These are phyloP conservation scores for Trichophyton mentagrophytes DNA, from an alignment of 2,329 filamentous ascomycete genomes.

Conservation along the genomic window DNA sequence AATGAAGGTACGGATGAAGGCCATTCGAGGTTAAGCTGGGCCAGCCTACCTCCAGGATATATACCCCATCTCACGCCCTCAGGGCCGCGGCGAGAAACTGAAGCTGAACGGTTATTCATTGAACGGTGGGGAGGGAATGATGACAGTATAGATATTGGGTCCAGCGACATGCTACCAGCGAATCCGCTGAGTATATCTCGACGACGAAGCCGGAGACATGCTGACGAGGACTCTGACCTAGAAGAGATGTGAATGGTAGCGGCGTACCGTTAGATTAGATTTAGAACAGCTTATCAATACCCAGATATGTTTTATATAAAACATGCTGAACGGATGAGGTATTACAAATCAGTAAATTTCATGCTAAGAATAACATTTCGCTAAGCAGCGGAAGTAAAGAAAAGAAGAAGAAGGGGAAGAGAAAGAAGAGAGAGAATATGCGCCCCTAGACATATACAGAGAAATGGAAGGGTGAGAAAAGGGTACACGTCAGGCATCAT, in stretches of 20 bases:
- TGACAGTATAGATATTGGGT: slow-evolving; percentile 19
- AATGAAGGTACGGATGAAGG: slow-evolving; percentile 7
- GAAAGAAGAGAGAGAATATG: background rate
- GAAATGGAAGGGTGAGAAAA: background rate
- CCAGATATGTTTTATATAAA: no score
- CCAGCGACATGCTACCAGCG: slow-evolving; percentile 25
- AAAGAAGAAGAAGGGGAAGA: background rate
- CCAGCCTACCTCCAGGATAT: slow-evolving; percentile 16
- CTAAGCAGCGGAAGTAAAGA: background rate
- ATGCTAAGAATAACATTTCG: background rate
- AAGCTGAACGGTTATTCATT: slow-evolving; percentile 28
- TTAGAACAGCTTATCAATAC: background rate
- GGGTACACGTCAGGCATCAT: background rate
- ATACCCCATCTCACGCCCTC: slow-evolving; percentile 20
- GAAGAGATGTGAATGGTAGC: background rate
- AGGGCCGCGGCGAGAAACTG: slow-evolving; percentile 22
- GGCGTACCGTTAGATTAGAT: background rate
- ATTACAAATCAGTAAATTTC: background rate
- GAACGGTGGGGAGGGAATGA: slow-evolving; percentile 29
- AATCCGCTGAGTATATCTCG: slow-evolving; percentile 13
- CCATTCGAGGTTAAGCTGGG: slow-evolving; percentile 7
- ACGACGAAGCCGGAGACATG: slow-evolving; percentile 3
- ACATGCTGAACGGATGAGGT: background rate
- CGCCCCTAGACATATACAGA: background rate
- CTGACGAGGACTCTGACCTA: slow-evolving; percentile 1